phyloP scores from a whole-genome alignment of 2,329 filamentous ascomycete genomes.

The Chrysosporium queenslandicum region DNA sequence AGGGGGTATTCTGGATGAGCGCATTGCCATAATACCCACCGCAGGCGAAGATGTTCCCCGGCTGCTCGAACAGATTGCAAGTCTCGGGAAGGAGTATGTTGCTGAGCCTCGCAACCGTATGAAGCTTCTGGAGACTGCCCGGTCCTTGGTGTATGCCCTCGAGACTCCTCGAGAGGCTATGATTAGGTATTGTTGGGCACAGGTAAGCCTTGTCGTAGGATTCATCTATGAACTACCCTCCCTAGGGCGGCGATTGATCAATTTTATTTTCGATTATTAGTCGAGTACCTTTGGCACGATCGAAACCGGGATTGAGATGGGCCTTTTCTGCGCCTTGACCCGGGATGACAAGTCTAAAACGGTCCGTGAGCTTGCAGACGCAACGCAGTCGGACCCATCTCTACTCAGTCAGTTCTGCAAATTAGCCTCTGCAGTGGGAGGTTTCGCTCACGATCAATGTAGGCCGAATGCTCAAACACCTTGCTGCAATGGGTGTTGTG shows the following conservation, averaged over 20 bases:
- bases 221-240: background rate
- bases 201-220: slow-evolving; percentile 16
- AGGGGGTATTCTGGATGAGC: background rate
- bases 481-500: slow-evolving; percentile 20
- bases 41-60: slow-evolving; percentile 17
- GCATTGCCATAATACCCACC: slow-evolving; percentile 13
- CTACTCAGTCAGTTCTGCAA: slow-evolving; percentile 15
- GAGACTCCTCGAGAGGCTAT: slow-evolving; percentile 26
- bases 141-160: slow-evolving; percentile 22
- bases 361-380: slow-evolving; percentile 13
- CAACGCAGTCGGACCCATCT: slow-evolving; percentile 15
- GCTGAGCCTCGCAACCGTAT: slow-evolving; percentile 17
- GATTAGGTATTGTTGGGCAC: slow-evolving; percentile 23
- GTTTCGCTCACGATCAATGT: background rate
- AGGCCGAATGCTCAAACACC: slow-evolving; percentile 23
- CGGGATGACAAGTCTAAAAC: slow-evolving; percentile 17
- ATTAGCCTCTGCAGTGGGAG: background rate
- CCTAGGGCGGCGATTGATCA: background rate
- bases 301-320: slow-evolving; percentile 15
- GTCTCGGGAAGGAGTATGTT: slow-evolving; percentile 15
- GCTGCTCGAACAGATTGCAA: slow-evolving; percentile 18
- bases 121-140: slow-evolving; percentile 22
- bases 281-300: slow-evolving; percentile 15
- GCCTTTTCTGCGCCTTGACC: slow-evolving; percentile 15
- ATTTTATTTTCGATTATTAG: background rate